Percentiles rank a stretch among this genome's conserved stretches.
Conservation (phyloP, 139 green algal genomes). For the Chlamydomonas incerta region DNA sequence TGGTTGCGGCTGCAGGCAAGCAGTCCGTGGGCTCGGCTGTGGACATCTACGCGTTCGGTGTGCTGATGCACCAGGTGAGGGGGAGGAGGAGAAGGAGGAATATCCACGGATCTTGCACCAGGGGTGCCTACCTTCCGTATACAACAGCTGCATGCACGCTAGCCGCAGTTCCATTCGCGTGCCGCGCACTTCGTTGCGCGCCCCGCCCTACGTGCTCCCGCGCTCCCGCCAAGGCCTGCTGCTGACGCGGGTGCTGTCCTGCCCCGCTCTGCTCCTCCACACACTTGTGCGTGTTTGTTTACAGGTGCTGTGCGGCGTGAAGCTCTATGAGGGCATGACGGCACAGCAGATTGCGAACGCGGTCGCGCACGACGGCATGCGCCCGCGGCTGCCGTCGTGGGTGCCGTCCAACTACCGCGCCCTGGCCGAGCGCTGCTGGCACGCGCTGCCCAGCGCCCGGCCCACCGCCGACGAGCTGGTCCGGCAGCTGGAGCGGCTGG, state of each 20-base stretch:
- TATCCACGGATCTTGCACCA: too few relatives aligned
- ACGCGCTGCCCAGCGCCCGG: background rate
- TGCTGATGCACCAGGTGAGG: conserved; percentile 7
- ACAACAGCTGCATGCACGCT: too few relatives aligned
- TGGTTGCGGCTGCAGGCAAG: too few relatives aligned
- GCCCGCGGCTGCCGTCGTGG: conserved; percentile 18
- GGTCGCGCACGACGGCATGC: conserved; percentile 10
- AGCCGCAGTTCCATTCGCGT: too few relatives aligned
- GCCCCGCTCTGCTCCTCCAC: too few relatives aligned
- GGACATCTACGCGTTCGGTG: conserved; percentile 2
- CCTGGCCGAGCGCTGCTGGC: conserved; percentile 22
- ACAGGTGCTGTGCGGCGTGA: conserved; percentile 32
- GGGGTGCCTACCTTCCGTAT: too few relatives aligned
- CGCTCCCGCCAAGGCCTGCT: too few relatives aligned
- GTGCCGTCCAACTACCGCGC: conserved; percentile 3
- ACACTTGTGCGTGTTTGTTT: too few relatives aligned
- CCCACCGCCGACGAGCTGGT: conserved; percentile 40
- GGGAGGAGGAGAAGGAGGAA: too few relatives aligned
- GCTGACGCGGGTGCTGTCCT: too few relatives aligned
- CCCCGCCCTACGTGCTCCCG: too few relatives aligned
- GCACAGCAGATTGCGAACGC: background rate
- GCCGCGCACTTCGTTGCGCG: too few relatives aligned
- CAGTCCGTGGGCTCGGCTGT: background rate
- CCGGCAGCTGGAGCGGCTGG: background rate
- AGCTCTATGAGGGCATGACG: conserved; percentile 10